Conservation (phyloP, 1,284 basidiomycete genomes). For the Cryptococcus hybrid region DNA sequence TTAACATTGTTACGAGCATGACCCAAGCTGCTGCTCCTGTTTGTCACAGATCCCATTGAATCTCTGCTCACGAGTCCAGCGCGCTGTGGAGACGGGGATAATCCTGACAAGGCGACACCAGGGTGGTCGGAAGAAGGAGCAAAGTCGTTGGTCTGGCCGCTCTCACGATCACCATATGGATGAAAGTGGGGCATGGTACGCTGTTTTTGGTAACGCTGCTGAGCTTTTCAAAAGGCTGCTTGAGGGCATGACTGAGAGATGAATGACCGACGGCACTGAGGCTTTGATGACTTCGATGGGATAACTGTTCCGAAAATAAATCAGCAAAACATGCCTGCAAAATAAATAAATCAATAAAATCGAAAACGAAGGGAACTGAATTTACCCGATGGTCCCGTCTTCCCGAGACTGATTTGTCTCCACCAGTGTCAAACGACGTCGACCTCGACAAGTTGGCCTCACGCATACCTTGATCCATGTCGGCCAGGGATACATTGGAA, state of each 20-base stretch:
- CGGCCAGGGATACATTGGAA: conserved; percentile 15
- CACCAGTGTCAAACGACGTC: conserved; percentile 15
- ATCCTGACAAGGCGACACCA: neutral
- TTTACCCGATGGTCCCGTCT: conserved; percentile 2
- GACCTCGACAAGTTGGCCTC: conserved; percentile 11
- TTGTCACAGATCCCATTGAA: conserved; percentile 3
- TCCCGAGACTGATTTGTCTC: neutral
- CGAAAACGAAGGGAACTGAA: neutral
- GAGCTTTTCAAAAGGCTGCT: conserved; percentile 30
- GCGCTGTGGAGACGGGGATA: neutral
- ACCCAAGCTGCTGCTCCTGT: conserved; percentile 10
- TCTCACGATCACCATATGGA: conserved; percentile 4
- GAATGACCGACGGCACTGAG: conserved; percentile 18
- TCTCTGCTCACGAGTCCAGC: neutral
- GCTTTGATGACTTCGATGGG: conserved; percentile 27
- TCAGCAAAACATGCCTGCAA: neutral
- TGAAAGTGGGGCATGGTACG: conserved; percentile 7
- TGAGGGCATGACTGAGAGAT: conserved; percentile 22
- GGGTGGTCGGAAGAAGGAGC: neutral
- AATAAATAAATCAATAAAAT: too few species aligned
- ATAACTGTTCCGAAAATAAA: conserved; percentile 7
- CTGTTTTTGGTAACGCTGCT: conserved; percentile 21
- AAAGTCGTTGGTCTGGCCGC: neutral
- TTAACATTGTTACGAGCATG: too few species aligned
- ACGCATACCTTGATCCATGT: conserved; percentile 4